Evolutionary conservation across 2,329 filamentous ascomycete genomes (phyloP).

Genomic region (Falciphora oryzae): DNA sequence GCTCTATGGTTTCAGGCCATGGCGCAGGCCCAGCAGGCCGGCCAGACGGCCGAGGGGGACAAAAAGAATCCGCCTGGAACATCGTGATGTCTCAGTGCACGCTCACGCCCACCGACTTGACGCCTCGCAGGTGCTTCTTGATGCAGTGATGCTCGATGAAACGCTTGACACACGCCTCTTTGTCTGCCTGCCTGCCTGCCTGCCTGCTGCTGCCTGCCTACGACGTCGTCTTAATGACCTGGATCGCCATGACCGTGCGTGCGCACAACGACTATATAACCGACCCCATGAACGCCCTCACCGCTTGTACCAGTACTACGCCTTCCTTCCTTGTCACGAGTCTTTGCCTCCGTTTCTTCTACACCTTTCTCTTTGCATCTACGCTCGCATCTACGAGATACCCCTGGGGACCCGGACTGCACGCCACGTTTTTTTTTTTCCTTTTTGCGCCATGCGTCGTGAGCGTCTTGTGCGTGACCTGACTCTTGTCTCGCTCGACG

Average conservation of each 20-base stretch:
- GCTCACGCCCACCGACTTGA: conserved; percentile 6
- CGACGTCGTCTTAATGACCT: background rate
- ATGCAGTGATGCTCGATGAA: conserved; percentile 8
- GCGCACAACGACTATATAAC: background rate
- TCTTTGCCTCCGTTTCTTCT: background rate
- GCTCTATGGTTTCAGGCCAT: conserved; percentile 74
- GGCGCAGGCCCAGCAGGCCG: conserved; percentile 28
- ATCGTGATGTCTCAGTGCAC: conserved; percentile 5
- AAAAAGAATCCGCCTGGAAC: conserved; percentile 8
- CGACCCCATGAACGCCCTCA: background rate
- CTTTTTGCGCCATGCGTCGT: conserved; percentile 1
- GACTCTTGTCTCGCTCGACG: background rate
- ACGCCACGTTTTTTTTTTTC: background rate
- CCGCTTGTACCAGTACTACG: background rate
- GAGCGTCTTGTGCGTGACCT: background rate
- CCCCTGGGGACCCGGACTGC: background rate
- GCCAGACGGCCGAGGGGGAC: conserved; percentile 5
- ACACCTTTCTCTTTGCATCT: background rate
- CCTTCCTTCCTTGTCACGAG: background rate
- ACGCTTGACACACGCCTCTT: background rate
- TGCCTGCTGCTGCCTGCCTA: background rate
- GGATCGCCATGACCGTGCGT: background rate
- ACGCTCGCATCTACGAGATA: conserved; percentile 1
- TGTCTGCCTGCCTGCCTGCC: background rate
- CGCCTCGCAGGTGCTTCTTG: conserved; percentile 5